Evolutionary conservation across 2,329 filamentous ascomycete species (phyloP).

Genomic region (Zymoseptoria ardabiliae): DNA sequence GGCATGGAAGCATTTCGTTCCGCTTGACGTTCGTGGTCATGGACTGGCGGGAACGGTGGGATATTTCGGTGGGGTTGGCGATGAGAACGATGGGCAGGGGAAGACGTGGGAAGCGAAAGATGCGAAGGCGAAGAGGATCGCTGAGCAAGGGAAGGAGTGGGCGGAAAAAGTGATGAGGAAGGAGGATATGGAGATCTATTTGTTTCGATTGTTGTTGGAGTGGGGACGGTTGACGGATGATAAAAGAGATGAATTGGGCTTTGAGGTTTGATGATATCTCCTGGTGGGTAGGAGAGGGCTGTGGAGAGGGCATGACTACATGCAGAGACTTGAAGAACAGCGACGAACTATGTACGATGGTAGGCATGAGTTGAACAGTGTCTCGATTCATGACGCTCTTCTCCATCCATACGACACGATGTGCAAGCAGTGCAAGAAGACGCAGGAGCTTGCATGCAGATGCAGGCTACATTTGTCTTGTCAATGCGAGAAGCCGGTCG

Average conservation of each 20-base stretch:
- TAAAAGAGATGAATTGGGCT: constrained; percentile 40
- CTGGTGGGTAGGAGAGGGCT: too few relatives aligned
- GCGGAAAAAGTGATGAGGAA: constrained; percentile 54
- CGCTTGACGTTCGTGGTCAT: constrained; percentile 65
- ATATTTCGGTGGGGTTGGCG: constrained; percentile 61
- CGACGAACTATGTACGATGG: too few relatives aligned
- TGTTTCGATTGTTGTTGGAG: constrained; percentile 70
- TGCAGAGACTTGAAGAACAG: too few relatives aligned
- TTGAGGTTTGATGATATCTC: too few relatives aligned
- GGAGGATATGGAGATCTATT: constrained; percentile 73
- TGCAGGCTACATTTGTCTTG: too few relatives aligned
- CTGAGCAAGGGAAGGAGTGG: constrained; percentile 59
- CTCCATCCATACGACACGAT: too few relatives aligned
- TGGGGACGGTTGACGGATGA: constrained; percentile 67
- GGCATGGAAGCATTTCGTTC: constrained; percentile 76
- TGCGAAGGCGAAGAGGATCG: constrained; percentile 54
- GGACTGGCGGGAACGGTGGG: constrained; percentile 65
- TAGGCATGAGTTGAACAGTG: too few relatives aligned
- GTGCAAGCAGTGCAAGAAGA: too few relatives aligned
- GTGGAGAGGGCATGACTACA: too few relatives aligned
- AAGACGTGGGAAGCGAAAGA: constrained; percentile 22
- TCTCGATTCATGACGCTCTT: too few relatives aligned
- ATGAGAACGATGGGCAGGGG: constrained; percentile 36
- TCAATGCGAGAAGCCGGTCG: too few relatives aligned
- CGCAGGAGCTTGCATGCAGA: too few relatives aligned